A percentile compares a stretch with the other conserved stretches of the same genome.
These are phyloP conservation scores for Malus sylvestris DNA, from an alignment of 306 rosid genomes.

Conservation along the genomic window DNA sequence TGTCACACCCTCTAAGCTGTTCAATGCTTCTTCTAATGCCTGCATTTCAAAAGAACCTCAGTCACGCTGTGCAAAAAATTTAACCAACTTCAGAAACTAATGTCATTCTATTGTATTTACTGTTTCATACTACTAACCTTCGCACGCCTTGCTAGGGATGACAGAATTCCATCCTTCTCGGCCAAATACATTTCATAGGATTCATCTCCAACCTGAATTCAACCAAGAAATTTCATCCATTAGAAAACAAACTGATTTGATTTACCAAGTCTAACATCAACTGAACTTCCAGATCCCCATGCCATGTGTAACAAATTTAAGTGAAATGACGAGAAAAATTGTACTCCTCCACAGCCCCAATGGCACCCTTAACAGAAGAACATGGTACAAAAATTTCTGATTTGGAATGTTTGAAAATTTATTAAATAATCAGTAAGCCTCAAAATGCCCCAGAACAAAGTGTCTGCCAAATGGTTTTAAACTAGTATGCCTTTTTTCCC, in stretches of 20 bases:
- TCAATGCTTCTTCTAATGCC: constrained; percentile 68
- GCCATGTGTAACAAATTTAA: neutral
- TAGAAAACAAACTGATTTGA: neutral
- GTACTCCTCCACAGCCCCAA: neutral
- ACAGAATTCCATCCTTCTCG: constrained; percentile 72
- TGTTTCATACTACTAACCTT: constrained; percentile 46
- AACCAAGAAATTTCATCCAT: constrained; percentile 2
- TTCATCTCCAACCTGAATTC: constrained; percentile 81
- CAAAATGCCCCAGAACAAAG: neutral
- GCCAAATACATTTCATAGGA: constrained; percentile 58
- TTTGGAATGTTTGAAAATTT: neutral
- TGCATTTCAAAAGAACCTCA: neutral
- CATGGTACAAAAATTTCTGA: neutral
- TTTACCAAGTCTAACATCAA: neutral
- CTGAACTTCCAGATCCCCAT: neutral
- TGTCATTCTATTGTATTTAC: neutral
- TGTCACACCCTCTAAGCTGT: constrained; percentile 71
- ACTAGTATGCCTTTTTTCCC: neutral
- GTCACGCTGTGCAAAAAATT: neutral
- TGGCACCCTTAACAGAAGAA: neutral
- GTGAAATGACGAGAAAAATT: neutral
- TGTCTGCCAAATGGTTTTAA: neutral
- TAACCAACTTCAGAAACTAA: neutral
- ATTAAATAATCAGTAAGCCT: neutral
- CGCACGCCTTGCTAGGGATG: constrained; percentile 85